Base-by-base conservation (phyloP, 208 protist species). In the Trypanosoma boissoni region DNA sequence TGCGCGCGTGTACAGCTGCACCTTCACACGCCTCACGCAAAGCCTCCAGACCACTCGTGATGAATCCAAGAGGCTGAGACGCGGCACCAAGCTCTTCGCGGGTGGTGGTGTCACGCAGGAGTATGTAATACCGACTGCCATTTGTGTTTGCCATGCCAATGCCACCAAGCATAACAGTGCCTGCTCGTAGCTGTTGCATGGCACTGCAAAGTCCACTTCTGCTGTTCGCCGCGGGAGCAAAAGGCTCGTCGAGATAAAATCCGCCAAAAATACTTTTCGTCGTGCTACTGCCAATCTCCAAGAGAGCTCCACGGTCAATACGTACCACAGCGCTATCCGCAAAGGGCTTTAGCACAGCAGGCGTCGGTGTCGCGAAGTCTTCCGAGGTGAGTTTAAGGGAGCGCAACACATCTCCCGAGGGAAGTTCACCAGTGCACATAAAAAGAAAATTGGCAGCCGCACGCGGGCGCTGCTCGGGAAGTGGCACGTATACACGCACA, bases 271-370 rank as follows among this genome's bases (percentile, higher is more conserved):
- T 88, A 12, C 69, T 80, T 51, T 80, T 81, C 10, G 80, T 86
- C n/a, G 80, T 86, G 80, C 86, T 93, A 63, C 75, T 83, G 23
- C 86, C 86, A 41, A 93, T 76, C 54, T 93, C 86, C 28, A 90
- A 57, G 55, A 89, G 31, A 20, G 72, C 64, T 23, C 56, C 23
- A 66, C 76, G 78, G 37, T 93, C 86, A 39, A 90, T 75, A 36
- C 80, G 80, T 31, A 86, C 68, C 6, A 90, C 74, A 2, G 80
- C 58, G 23, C 76, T 80, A 26, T 85, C 75, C 12, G 66, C 69
- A 44, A 92, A 82, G 4, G 86, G 74, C 10, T 66, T 41, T 26
- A 89, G 51, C 1, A 76, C 79, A 4, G 68, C 67, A 5, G 43
- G 49, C 1, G 55, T 68, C 7, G 29, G 29, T 49, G 62, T 68